Evolutionary conservation across 495 filamentous ascomycete genomes (phyloP).

Genomic region (Neurospora sublineolata): DNA sequence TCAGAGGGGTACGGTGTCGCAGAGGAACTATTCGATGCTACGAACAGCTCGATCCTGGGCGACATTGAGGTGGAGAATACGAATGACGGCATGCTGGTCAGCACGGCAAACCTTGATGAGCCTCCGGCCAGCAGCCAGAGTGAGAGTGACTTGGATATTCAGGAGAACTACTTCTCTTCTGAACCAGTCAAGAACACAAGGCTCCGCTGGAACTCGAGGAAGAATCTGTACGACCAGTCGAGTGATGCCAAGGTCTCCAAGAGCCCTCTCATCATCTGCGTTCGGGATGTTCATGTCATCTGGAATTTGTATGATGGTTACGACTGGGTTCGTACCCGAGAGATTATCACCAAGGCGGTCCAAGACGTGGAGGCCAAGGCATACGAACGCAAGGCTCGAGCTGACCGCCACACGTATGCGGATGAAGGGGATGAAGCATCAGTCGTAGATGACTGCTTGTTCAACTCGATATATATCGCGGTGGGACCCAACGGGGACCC

Average conservation of each 20-base stretch:
- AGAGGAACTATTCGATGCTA: conserved; percentile 32
- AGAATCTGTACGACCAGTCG: conserved; percentile 57
- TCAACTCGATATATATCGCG: conserved; percentile 97
- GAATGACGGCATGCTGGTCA: conserved; percentile 46
- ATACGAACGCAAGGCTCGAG: conserved; percentile 52
- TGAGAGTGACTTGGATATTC: conserved; percentile 34
- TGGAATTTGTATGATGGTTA: conserved; percentile 99
- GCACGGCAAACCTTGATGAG: conserved; percentile 46
- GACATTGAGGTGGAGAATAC: conserved; percentile 36
- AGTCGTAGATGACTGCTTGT: conserved; percentile 87
- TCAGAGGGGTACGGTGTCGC: conserved; percentile 23
- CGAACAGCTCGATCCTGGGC: conserved; percentile 21
- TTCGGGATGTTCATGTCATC: conserved; percentile 83
- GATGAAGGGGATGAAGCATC: conserved; percentile 66
- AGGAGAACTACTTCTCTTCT: conserved; percentile 62
- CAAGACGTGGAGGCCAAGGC: conserved; percentile 74
- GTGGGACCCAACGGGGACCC: conserved; percentile 80
- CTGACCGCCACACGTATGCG: conserved; percentile 36
- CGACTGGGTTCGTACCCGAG: conserved; percentile 83
- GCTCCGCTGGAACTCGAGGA: conserved; percentile 66
- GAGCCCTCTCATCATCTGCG: conserved; percentile 63
- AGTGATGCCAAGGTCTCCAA: conserved; percentile 49
- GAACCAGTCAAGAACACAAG: conserved; percentile 54
- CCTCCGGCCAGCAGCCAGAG: conserved; percentile 18
- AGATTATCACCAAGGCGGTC: conserved; percentile 76